Base-by-base conservation (phyloP, 495 filamentous ascomycete genomes). In the Hyphodiscus hymeniophilus region DNA sequence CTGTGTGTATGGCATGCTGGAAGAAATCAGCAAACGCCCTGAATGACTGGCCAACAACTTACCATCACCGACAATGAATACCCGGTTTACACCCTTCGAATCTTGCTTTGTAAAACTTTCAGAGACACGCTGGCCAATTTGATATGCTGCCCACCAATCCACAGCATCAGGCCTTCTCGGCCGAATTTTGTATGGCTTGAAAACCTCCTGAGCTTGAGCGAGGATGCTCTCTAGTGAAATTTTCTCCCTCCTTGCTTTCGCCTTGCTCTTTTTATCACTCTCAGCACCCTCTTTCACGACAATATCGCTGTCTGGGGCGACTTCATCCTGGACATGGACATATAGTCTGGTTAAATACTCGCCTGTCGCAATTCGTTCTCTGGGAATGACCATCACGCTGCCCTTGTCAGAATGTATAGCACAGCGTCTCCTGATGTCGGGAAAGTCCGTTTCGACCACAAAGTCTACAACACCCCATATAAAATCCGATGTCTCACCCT, bases 181-280 rank as follows among this genome's bases (percentile, higher is more conserved):
- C 10, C 63, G 57, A 38, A 76, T 69, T 41, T 66, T 65, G 44
- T 73, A 76, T 13, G 72, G 73, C 47, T 65, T 61, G 42, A 76
- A 67, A 1, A 71, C 65, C 1, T 60, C 57, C 4, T 60, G 41
- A 0, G 69, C 79, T 75, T 65, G 84, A 77, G 17, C 80, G 18
- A 72, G 64, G 16, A 73, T 70, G 0, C 59, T 60, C 21, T 70
- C 60, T 11, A 70, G 51, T 0, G 69, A 70, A 28, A 72, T 69
- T 26, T 63, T 48, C 17, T 63, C 57, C 13, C 68, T 56, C 7
- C 62, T 60, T n/a, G 56, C 58, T 42, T 61, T 59, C 2, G 64
- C 64, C 48, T 66, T 58, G 4, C 23, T 52, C 26, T 56, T 57
- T 21, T 21, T n/a, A 30, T 43, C 31, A 35, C 33, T 24, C 16